Base-by-base conservation (phyloP, 352 stramenopile genomes). In the Globisporangium spiculum region DNA sequence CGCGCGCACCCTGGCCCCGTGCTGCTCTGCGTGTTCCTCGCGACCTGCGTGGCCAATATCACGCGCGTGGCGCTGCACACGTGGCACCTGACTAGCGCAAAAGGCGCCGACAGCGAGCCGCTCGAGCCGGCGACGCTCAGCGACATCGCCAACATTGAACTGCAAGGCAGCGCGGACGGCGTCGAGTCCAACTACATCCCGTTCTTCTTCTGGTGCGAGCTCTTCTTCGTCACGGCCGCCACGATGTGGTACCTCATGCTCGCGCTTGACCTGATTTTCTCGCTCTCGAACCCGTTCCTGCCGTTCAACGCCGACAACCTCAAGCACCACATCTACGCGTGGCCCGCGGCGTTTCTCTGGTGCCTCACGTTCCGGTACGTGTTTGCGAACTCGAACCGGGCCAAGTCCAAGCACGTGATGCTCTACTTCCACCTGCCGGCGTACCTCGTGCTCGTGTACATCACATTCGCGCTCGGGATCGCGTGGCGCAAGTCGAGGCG, bases 171-270 rank as follows among this genome's bases (percentile, higher is more conserved):
- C 20, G 52, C 73, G 38, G 60, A 56, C 3, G 60, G 55, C 6
- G 50, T 90, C 55, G 79, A 81, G 59, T 24, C 34, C 22, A 63
- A 67, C 20, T 92, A 92, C 70, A 74, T 83, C 24, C 65, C 78
- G 10, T 88, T 92, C 69, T 92, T 93, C 77, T 95, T 95, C 68
- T 95, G 88, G 88, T 80, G 76, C 68, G 77, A 82, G 61, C 90
- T 93, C 68, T 95, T 94, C 83, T 93, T 95, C 75, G 75, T 75
- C 66, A 93, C 86, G 52, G 77, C 88, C 18, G 66, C 81, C 36
- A 94, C 86, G 27, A 87, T 94, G 56, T 95, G 88, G 88, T 91
- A 83, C 69, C 81, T 95, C 69, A 95, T 95, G 88, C 73, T 95
- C 30, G 86, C 88, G 62, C 69, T 94, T 20, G 86, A 95, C 63